These are phyloP conservation scores for Phytophthora quininea DNA, from an alignment of 352 stramenopile species.

Conservation along the genomic window DNA sequence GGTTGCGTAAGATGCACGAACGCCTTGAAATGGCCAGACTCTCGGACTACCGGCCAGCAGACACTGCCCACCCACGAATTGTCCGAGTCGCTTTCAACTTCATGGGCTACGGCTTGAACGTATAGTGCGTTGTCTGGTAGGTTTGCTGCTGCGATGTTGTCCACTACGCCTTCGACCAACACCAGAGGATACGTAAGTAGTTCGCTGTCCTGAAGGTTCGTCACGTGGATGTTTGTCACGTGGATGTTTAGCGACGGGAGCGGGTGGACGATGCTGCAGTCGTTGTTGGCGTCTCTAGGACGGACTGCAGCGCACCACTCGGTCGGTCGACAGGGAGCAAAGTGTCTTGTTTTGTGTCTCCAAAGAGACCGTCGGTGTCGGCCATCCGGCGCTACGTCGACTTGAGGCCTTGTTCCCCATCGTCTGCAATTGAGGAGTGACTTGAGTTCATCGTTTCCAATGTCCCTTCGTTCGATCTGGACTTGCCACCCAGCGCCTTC, in stretches of 20 bases:
- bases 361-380: conserved; percentile 2
- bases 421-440: conserved; percentile 1
- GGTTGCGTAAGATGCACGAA: conserved; percentile 15
- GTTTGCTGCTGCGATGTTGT: conserved; percentile 6
- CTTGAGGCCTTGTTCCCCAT: conserved; percentile 11
- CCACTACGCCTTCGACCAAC: conserved; percentile 10
- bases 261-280: too few species aligned
- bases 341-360: neutral
- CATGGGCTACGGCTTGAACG: conserved; percentile 11
- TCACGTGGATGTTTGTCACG: conserved; percentile 16
- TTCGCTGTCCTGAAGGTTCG: conserved; percentile 12
- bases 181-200: conserved; percentile 13
- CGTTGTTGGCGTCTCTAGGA: neutral
- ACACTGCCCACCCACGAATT: conserved; percentile 20
- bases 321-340: neutral
- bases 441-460: neutral
- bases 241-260: conserved; percentile 3
- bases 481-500: neutral
- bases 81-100: neutral
- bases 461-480: neutral
- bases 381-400: neutral
- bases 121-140: conserved; percentile 12
- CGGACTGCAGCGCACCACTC: neutral
- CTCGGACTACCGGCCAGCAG: conserved; percentile 18
- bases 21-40: conserved; percentile 25